Percentiles rank a stretch among this genome's conserved stretches.
phyloP scores from a whole-genome alignment of 345 rosid genomes.

The Carallia brachiata region DNA sequence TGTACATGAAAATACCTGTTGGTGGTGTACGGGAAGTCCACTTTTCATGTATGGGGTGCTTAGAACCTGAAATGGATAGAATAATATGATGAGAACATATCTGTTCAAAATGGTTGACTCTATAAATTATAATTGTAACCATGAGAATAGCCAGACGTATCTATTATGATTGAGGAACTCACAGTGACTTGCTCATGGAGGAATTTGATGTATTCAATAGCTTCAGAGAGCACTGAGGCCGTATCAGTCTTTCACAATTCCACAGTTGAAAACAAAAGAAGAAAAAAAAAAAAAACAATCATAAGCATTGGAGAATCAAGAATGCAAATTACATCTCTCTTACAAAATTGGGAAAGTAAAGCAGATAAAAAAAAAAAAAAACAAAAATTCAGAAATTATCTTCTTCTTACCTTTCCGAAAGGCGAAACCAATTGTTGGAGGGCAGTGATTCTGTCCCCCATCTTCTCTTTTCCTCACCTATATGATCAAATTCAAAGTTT shows the following conservation, averaged over 20 bases:
- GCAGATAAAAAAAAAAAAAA: background rate
- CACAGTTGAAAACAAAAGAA: background rate
- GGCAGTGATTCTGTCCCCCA: conserved; percentile 99
- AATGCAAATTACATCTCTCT: conserved; percentile 22
- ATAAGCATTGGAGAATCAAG: conserved; percentile 14
- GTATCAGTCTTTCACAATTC: conserved; percentile 84
- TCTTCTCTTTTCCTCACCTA: conserved; percentile 99
- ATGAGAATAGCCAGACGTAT: background rate
- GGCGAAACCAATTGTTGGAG: conserved; percentile 99
- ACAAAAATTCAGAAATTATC: conserved; percentile 11
- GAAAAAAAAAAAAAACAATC: background rate
- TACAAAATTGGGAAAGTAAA: conserved; percentile 15
- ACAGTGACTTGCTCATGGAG: conserved; percentile 90
- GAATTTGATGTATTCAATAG: conserved; percentile 94
- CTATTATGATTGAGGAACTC: conserved; percentile 28
- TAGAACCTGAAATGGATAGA: conserved; percentile 49
- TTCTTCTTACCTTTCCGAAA: conserved; percentile 86
- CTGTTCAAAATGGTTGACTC: background rate
- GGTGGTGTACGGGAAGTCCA: conserved; percentile 78
- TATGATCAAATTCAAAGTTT: conserved; percentile 16
- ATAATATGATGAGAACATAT: background rate
- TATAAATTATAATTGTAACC: no score
- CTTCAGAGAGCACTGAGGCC: conserved; percentile 99
- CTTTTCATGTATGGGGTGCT: conserved; percentile 93
- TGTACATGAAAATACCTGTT: conserved; percentile 40